Conservation (phyloP, 441 rosid genomes). For the Gossypium lobatum region DNA sequence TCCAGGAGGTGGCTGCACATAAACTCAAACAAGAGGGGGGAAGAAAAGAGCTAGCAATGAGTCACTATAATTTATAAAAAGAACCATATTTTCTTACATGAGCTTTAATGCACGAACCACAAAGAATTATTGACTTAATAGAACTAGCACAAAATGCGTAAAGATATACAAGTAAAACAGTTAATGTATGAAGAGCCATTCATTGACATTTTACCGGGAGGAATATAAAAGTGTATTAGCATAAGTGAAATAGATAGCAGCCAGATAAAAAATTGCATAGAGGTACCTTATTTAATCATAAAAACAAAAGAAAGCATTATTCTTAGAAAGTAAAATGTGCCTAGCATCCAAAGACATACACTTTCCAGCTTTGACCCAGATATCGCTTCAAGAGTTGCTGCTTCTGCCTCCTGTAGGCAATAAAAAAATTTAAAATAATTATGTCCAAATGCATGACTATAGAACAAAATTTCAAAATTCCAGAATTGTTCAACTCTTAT, state of each 20-base stretch:
- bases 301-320: constrained; percentile 16
- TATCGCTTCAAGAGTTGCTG: constrained; percentile 84
- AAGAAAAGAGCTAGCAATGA: constrained; percentile 18
- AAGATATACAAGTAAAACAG: not conserved
- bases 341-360: constrained; percentile 38
- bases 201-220: not conserved
- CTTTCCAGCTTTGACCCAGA: constrained; percentile 77
- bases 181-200: not conserved
- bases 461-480: not conserved
- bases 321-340: not conserved
- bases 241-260: not conserved
- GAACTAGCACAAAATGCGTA: not conserved
- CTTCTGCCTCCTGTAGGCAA: constrained; percentile 74
- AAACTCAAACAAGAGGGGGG: not conserved
- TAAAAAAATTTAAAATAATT: constrained; percentile 8
- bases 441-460: constrained; percentile 6
- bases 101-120: constrained; percentile 15
- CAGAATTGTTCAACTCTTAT: not conserved
- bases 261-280: not conserved
- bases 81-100: constrained; percentile 8
- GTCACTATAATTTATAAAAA: not conserved
- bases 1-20: constrained; percentile 65
- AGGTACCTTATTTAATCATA: not conserved
- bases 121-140: constrained; percentile 17
- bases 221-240: not conserved